Conservation (phyloP, 108 stramenopile species). For the Pseudonitzschia multiseries region DNA sequence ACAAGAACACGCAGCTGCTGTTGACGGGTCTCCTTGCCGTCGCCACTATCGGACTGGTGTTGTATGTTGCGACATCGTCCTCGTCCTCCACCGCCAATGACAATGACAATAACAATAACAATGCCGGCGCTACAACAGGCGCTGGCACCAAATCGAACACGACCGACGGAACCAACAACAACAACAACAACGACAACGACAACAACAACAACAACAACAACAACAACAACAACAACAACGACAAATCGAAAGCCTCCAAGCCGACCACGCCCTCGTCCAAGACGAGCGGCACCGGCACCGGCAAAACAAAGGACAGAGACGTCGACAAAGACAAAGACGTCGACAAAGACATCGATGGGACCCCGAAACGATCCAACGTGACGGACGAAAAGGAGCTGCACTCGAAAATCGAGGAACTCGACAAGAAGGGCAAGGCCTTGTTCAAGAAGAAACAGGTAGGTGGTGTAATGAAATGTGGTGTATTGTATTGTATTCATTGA, state of each 20-base stretch:
- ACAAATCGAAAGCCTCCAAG: not conserved
- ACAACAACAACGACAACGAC: no score
- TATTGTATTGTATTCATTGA: not conserved
- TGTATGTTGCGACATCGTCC: constrained; percentile 14
- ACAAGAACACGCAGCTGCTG: constrained; percentile 29
- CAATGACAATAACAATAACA: constrained; percentile 17
- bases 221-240: not conserved
- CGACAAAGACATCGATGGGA: not conserved
- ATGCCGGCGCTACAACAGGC: no score
- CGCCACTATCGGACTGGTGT: constrained; percentile 30
- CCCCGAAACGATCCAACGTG: constrained; percentile 9
- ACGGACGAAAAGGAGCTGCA: constrained; percentile 52
- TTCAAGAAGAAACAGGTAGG: constrained; percentile 75
- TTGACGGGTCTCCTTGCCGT: constrained; percentile 27
- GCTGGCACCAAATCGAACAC: no score
- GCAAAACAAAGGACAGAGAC: constrained; percentile 27
- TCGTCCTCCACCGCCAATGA: not conserved
- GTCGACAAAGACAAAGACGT: no score
- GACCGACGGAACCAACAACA: no score
- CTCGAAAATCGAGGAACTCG: constrained; percentile 79
- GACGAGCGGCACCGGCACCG: not conserved
- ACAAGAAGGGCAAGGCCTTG: constrained; percentile 78
- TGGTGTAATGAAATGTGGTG: not conserved
- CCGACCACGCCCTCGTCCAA: not conserved
- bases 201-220: constrained; percentile 29